These are phyloP conservation scores for Achaetomium macrosporum DNA, from an alignment of 2,329 filamentous ascomycete species.

Conservation along the genomic window DNA sequence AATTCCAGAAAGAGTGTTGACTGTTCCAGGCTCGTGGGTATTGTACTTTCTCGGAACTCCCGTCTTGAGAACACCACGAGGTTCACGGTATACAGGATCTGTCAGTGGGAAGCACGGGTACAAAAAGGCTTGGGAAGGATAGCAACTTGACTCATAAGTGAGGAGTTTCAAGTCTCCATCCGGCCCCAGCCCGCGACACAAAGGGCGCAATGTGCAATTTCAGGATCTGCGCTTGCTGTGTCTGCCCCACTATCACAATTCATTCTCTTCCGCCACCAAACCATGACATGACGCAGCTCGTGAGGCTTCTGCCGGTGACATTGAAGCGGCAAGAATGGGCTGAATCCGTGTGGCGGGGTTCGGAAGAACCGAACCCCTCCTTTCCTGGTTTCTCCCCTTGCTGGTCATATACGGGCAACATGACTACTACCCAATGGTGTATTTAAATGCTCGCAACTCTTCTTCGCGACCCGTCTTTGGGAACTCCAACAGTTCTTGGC, in stretches of 20 bases:
- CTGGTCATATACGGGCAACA: too few species aligned
- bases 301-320: background rate
- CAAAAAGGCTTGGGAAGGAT: slow-evolving; percentile 1
- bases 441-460: too few species aligned
- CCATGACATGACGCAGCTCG: background rate
- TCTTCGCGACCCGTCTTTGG: too few species aligned
- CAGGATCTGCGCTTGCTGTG: slow-evolving; percentile 5
- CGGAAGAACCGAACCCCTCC: background rate
- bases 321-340: background rate
- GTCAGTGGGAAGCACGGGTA: slow-evolving; percentile 3
- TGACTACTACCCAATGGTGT: too few species aligned
- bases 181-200: slow-evolving; percentile 10
- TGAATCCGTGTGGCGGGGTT: slow-evolving; percentile 3
- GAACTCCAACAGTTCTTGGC: too few species aligned
- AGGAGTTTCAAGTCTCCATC: slow-evolving; percentile 9
- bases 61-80: background rate
- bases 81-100: background rate
- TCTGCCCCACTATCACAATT: slow-evolving; percentile 9
- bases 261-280: slow-evolving; percentile 1
- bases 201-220: slow-evolving; percentile 9
- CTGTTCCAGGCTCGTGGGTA: background rate
- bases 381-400: background rate
- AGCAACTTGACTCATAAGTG: slow-evolving; percentile 17
- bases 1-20: background rate
- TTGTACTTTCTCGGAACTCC: background rate